phyloP scores from a whole-genome alignment of 768 basidiomycete species.

The Tricholomella constricta region DNA sequence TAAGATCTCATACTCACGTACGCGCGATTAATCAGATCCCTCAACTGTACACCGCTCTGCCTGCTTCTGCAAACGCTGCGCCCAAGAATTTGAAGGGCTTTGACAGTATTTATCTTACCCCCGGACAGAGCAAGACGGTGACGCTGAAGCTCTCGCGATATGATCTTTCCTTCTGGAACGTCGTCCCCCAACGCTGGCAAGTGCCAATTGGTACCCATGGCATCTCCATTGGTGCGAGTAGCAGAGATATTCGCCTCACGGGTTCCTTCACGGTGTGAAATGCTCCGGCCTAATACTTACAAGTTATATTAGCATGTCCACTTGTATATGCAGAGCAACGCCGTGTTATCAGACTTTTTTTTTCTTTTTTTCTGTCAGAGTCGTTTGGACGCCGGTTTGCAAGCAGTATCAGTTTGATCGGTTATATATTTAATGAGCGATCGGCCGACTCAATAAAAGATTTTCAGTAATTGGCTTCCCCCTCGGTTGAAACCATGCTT shows the following conservation, averaged over 20 bases:
- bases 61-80: slow-evolving; percentile 47
- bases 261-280: slow-evolving; percentile 39
- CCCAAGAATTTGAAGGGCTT: slow-evolving; percentile 59
- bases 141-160: slow-evolving; percentile 50
- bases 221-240: slow-evolving; percentile 51
- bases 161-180: slow-evolving; percentile 58
- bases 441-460: slow-evolving; percentile 13
- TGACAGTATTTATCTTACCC: slow-evolving; percentile 47
- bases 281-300: too few species aligned
- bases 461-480: slow-evolving; percentile 6
- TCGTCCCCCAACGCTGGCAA: slow-evolving; percentile 54
- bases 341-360: too few species aligned
- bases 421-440: slow-evolving; percentile 5
- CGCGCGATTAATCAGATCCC: slow-evolving; percentile 39
- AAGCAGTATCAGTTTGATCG: too few species aligned
- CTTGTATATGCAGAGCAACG: too few species aligned
- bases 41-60: slow-evolving; percentile 56
- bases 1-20: neutral
- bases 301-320: too few species aligned
- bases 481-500: slow-evolving; percentile 23
- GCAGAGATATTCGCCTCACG: slow-evolving; percentile 48
- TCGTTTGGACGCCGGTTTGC: too few species aligned
- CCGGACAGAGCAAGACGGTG: slow-evolving; percentile 48
- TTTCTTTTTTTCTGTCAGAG: too few species aligned
- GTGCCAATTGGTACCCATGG: slow-evolving; percentile 50